Evolutionary conservation across 306 rosid species (phyloP), one percentile per base, ranked within the genome.

Genomic region (Phaseolus lunatus): DNA sequence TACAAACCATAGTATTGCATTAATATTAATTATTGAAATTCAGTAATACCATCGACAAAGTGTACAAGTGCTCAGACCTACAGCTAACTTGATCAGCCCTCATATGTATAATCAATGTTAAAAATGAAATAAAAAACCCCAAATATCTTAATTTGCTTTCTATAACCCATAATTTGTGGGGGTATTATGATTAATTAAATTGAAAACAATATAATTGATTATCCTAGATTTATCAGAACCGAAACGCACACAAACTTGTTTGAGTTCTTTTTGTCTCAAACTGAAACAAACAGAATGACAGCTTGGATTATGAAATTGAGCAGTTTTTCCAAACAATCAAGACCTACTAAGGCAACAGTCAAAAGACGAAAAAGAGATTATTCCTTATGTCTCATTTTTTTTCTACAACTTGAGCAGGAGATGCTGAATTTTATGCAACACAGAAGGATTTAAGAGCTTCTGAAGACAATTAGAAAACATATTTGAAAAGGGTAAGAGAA

Each of bases 151-250:
- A 31, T 48, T 65, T 35, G 27, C 22, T 31, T 35, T 64, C 74
- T 52, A 65, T 29, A 23, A 24, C 52, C 20, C 39, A 22, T 19
- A 49, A 58, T 29, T 31, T 44, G 16, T 15, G 20, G 19, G 20
- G 1, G 9, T 18, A 20, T 16, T 47, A 33, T 53, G n/a, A 20
- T 54, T 50, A 39, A 66, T 61, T 37, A 79, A 70, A 72, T 15
- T 37, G 37, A 24, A 71, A 70, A 22, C 45, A 37, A 48, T 48
- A 26, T 24, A 58, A 37, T 26, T 35, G 47, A 62, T 80, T 72
- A 22, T 15, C 43, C 26, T 56, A 44, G 37, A 50, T 61, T 19
- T 20, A 77, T 35, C 52, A 70, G n/a, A 54, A 70, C 10, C 23
- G 33, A 64, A 44, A 39, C 50, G 58, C 4, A 5, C 76, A 37